phyloP scores from a whole-genome alignment of 1,284 basidiomycete species.

The Trichosporon sp. region DNA sequence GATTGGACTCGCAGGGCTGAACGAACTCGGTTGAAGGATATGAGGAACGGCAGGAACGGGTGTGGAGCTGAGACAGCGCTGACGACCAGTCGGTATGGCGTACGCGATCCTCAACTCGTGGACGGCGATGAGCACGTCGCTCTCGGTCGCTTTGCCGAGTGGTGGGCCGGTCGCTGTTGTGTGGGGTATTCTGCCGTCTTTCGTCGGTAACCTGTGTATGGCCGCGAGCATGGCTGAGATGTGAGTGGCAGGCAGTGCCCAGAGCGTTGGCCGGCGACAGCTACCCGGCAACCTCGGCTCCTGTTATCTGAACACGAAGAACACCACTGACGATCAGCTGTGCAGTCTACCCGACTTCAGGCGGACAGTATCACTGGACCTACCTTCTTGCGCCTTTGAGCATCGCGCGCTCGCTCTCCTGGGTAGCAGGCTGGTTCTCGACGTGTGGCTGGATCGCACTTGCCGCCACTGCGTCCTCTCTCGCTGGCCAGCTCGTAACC shows the following conservation, averaged over 20 bases:
- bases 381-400: conserved; percentile 34
- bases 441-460: conserved; percentile 46
- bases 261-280: not conserved
- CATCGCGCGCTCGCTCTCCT: not conserved
- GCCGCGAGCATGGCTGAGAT: conserved; percentile 44
- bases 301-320: not conserved
- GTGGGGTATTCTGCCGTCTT: conserved; percentile 44
- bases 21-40: no score
- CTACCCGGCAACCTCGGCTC: no score
- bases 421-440: not conserved
- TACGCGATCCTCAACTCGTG: conserved; percentile 30
- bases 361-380: conserved; percentile 48
- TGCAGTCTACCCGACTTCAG: conserved; percentile 15
- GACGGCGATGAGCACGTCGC: conserved; percentile 29
- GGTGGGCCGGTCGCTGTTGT: conserved; percentile 45
- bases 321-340: not conserved
- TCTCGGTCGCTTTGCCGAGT: conserved; percentile 32
- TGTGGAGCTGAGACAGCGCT: no score
- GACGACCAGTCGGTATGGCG: conserved; percentile 26
- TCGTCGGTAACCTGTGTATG: conserved; percentile 39
- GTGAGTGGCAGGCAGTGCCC: conserved; percentile 1
- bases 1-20: no score
- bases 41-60: no score
- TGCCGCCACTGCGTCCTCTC: conserved; percentile 34
- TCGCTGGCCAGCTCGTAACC: conserved; percentile 39